A percentile compares a stretch with the other conserved stretches of the same genome.
Evolutionary conservation across 768 basidiomycete species (phyloP).

Genomic region (Hericium coralloides): DNA sequence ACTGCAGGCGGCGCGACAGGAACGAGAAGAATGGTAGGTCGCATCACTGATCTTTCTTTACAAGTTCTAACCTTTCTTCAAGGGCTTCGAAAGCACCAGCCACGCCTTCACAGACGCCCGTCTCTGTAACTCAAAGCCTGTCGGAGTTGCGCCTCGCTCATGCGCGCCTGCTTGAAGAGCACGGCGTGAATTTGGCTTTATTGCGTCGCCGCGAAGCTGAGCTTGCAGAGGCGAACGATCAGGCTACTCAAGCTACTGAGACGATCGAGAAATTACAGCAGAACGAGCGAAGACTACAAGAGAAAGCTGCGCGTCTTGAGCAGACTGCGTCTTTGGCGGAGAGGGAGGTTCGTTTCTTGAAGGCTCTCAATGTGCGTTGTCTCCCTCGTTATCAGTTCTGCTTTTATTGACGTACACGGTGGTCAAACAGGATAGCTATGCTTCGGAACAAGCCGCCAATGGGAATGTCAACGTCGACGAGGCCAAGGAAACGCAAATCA

Average conservation of each 20-base stretch:
- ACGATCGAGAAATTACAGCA: constrained; percentile 25
- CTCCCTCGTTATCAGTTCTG: neutral
- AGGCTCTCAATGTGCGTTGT: constrained; percentile 52
- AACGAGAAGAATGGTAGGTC: constrained; percentile 51
- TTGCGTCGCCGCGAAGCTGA: constrained; percentile 48
- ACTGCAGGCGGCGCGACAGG: constrained; percentile 47
- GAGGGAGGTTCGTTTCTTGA: constrained; percentile 56
- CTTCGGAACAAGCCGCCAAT: constrained; percentile 43
- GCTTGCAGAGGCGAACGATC: constrained; percentile 19
- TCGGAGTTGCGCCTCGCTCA: constrained; percentile 53
- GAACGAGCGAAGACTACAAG: constrained; percentile 31
- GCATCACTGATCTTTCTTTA: neutral
- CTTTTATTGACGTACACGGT: neutral
- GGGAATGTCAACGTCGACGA: constrained; percentile 23
- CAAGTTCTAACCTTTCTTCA: neutral
- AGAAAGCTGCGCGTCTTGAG: constrained; percentile 29
- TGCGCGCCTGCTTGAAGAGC: constrained; percentile 56
- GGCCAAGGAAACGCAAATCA: constrained; percentile 34
- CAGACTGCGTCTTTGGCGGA: constrained; percentile 37
- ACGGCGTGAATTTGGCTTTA: constrained; percentile 47
- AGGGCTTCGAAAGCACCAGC: constrained; percentile 30
- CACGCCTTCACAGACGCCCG: constrained; percentile 36
- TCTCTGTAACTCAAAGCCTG: constrained; percentile 49
- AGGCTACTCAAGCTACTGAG: constrained; percentile 25
- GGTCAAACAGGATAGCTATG: constrained; percentile 49